phyloP scores from a whole-genome alignment of 768 basidiomycete species.

The Podaxis sp. region DNA sequence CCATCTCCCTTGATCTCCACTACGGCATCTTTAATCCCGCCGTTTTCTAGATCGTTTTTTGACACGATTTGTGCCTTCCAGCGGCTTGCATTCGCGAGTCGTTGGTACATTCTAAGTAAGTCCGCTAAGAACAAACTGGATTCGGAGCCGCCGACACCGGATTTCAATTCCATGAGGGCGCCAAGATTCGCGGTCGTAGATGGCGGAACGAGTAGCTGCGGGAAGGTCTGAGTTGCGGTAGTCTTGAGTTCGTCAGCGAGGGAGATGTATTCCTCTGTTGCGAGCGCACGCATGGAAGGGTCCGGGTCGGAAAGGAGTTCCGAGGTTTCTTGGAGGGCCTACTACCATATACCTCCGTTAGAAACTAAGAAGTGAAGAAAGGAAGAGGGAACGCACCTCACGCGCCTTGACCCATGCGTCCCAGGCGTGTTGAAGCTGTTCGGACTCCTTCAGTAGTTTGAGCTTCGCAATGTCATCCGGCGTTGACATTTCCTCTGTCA shows the following conservation, averaged over 20 bases:
- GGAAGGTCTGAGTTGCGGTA: conserved; percentile 49
- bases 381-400: conserved; percentile 44
- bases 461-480: conserved; percentile 56
- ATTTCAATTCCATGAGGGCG: conserved; percentile 86
- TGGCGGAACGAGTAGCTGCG: conserved; percentile 69
- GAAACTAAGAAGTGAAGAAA: background rate
- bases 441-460: conserved; percentile 65
- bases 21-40: conserved; percentile 77
- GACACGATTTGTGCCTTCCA: conserved; percentile 40
- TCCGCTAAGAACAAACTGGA: conserved; percentile 79
- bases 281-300: conserved; percentile 70
- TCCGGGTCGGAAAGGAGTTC: conserved; percentile 72
- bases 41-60: conserved; percentile 54
- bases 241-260: conserved; percentile 38
- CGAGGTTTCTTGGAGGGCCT: conserved; percentile 66
- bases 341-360: conserved; percentile 26
- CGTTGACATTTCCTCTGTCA: conserved; percentile 51
- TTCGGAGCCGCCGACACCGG: conserved; percentile 92
- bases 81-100: too few species aligned
- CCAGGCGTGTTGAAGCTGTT: conserved; percentile 70
- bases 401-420: conserved; percentile 52
- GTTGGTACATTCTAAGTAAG: background rate
- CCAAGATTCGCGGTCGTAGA: conserved; percentile 66
- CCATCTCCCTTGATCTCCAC: conserved; percentile 77
- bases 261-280: conserved; percentile 57